Evolutionary conservation across 192 early-diverging fungal species (phyloP).

Genomic region (Backusella tuberculispora): DNA sequence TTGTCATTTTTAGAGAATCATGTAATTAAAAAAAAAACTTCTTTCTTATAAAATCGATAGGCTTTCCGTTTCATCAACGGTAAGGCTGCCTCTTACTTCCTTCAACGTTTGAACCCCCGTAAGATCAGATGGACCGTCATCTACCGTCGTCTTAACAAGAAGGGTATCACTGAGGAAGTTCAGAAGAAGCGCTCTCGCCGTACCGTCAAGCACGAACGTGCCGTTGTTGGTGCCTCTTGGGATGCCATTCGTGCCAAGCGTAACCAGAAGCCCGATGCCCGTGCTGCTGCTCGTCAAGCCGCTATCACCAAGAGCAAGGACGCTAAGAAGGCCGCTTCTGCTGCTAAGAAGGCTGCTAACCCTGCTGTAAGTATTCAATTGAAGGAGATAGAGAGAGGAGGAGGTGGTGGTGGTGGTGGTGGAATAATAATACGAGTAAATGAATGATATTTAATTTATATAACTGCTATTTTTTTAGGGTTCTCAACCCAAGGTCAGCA

Average conservation of each 20-base stretch:
- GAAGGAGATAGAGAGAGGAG: too few relatives aligned
- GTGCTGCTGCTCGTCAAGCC: conserved; percentile 86
- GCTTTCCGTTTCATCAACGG: conserved; percentile 96
- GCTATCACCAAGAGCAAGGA: conserved; percentile 91
- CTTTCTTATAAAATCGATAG: conserved; percentile 41
- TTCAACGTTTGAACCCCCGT: conserved; percentile 96
- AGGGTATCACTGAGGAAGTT: conserved; percentile 95
- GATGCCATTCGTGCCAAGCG: conserved; percentile 98
- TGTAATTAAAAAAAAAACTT: not conserved
- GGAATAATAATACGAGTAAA: too few relatives aligned
- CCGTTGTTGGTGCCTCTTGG: conserved; percentile 92
- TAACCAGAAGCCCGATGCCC: conserved; percentile 94
- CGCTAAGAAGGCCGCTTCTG: conserved; percentile 85
- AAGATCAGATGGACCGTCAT: conserved; percentile 97
- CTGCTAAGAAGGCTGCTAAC: conserved; percentile 80
- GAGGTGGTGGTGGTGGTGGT: too few relatives aligned
- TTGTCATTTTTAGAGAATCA: too few relatives aligned
- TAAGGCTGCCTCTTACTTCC: conserved; percentile 97
- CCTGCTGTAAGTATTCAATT: conserved; percentile 27
- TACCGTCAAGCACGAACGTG: conserved; percentile 95
- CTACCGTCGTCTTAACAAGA: conserved; percentile 98
- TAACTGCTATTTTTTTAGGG: not conserved
- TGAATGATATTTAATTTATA: not conserved
- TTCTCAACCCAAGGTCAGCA: conserved; percentile 68
- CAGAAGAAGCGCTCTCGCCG: conserved; percentile 96